Conservation (phyloP, 2,329 filamentous ascomycete genomes). For the Aspergillus brasiliensis region DNA sequence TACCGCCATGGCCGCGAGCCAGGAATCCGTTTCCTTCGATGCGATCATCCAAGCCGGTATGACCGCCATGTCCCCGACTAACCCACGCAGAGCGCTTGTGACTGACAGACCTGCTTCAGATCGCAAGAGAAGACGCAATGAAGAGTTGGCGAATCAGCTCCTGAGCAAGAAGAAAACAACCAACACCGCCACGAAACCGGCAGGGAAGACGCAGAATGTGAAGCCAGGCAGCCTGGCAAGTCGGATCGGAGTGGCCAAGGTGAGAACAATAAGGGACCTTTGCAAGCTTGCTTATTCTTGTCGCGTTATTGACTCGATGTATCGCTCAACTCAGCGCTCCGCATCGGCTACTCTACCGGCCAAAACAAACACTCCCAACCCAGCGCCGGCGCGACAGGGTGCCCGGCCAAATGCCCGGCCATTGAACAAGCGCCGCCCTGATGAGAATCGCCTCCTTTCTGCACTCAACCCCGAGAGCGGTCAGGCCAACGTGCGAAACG, state of each 20-base stretch:
- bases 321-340: constrained; percentile 35
- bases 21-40: constrained; percentile 50
- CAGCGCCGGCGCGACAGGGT: constrained; percentile 21
- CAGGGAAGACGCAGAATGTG: constrained; percentile 43
- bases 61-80: constrained; percentile 1
- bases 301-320: constrained; percentile 10
- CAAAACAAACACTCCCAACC: constrained; percentile 42
- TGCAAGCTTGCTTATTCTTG: not conserved
- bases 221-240: constrained; percentile 58
- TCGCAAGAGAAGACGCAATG: constrained; percentile 58
- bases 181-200: constrained; percentile 48
- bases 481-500: constrained; percentile 34
- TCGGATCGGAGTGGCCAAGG: constrained; percentile 62
- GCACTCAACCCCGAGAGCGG: constrained; percentile 33
- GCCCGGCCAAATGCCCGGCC: constrained; percentile 27
- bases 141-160: constrained; percentile 61
- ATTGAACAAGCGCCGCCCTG: constrained; percentile 35
- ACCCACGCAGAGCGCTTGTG: not conserved
- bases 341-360: constrained; percentile 43
- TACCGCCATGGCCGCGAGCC: constrained; percentile 38
- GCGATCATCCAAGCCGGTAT: constrained; percentile 56
- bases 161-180: constrained; percentile 57
- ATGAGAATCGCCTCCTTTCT: constrained; percentile 36
- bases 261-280: constrained; percentile 22
- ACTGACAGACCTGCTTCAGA: constrained; percentile 28